Conservation (phyloP, 495 filamentous ascomycete species). For the Neurospora tetrasperma region DNA sequence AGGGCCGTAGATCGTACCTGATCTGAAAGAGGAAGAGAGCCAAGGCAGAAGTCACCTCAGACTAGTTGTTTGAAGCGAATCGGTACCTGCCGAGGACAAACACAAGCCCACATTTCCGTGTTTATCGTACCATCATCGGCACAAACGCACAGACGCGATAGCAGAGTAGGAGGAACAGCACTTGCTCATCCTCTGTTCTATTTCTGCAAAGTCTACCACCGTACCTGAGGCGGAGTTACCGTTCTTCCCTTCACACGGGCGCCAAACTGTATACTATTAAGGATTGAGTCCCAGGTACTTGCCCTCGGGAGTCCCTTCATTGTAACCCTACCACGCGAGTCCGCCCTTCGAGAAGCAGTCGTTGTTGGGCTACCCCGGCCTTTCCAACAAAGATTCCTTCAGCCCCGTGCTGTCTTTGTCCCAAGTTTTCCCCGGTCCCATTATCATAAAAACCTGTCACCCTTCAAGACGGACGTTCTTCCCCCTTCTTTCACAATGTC, state of each 20-base stretch:
- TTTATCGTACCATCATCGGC: neutral
- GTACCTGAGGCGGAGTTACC: neutral
- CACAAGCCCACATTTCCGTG: neutral
- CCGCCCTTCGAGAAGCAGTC: neutral
- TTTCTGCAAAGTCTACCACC: neutral
- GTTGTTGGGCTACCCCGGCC: neutral
- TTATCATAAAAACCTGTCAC: neutral
- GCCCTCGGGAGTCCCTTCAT: neutral
- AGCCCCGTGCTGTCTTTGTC: neutral
- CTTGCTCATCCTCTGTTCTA: neutral
- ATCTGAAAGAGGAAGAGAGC: neutral
- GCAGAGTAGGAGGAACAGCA: neutral
- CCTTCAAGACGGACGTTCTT: neutral
- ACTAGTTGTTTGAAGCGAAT: neutral
- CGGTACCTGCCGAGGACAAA: neutral
- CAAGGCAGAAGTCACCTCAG: neutral
- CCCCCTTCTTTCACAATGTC: slow-evolving; percentile 39
- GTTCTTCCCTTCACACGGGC: neutral
- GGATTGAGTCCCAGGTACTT: neutral
- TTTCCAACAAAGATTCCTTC: neutral
- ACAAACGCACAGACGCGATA: neutral
- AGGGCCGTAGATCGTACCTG: neutral
- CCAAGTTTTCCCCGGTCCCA: neutral
- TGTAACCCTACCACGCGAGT: neutral
- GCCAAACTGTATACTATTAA: neutral